Conservation (phyloP, 2,329 filamentous ascomycete species). For the Neurospora crassa region DNA sequence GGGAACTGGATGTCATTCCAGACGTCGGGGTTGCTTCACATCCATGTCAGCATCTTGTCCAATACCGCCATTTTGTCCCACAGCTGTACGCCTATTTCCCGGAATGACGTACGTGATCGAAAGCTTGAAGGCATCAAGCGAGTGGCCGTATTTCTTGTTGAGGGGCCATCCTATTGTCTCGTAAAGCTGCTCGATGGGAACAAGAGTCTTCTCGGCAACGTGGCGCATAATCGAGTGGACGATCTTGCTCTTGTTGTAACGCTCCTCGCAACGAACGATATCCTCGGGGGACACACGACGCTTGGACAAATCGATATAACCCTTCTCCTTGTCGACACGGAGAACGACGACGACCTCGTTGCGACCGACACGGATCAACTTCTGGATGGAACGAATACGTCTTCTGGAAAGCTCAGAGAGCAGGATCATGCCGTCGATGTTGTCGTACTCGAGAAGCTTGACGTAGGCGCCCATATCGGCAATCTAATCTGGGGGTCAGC, state of each 20-base stretch:
- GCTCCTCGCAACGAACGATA: conserved; percentile 96
- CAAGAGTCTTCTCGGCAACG: conserved; percentile 92
- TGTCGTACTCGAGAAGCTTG: conserved; percentile 98
- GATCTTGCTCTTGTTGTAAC: conserved; percentile 99
- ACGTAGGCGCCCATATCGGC: conserved; percentile 99
- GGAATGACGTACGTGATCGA: conserved; percentile 70
- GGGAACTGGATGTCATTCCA: conserved; percentile 92
- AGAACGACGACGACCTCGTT: conserved; percentile 99
- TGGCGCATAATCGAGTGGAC: conserved; percentile 98
- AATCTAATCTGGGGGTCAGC: conserved; percentile 48
- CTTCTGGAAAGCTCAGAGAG: conserved; percentile 94
- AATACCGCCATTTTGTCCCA: neutral
- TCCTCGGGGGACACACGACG: conserved; percentile 95
- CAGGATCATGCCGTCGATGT: conserved; percentile 99
- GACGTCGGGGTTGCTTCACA: conserved; percentile 76
- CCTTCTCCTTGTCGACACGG: conserved; percentile 97
- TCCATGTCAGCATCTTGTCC: conserved; percentile 1
- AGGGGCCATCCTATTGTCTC: conserved; percentile 93
- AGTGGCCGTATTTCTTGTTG: conserved; percentile 94
- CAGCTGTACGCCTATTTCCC: neutral
- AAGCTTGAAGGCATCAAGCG: conserved; percentile 97
- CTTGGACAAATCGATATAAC: conserved; percentile 99
- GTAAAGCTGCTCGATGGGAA: conserved; percentile 90
- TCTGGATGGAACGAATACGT: conserved; percentile 98
- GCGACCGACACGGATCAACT: conserved; percentile 93